Percentiles rank a stretch among this genome's conserved stretches.
phyloP scores from a whole-genome alignment of 192 early-diverging fungal species.

The Oehlia diaphana region DNA sequence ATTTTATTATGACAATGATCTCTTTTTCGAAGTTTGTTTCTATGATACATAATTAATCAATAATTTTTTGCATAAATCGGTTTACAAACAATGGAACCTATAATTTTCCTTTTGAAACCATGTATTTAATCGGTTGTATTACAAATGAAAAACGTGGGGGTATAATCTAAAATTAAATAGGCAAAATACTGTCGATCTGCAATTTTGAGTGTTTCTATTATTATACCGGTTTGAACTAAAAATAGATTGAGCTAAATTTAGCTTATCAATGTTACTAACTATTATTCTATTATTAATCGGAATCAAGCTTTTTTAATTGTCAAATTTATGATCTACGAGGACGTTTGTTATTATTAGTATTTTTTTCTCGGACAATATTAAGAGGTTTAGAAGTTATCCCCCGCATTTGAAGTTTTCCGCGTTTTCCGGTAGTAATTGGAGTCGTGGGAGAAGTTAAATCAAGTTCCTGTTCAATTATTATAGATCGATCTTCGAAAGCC shows the following conservation, averaged over 20 bases:
- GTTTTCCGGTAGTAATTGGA: neutral
- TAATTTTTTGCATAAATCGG: neutral
- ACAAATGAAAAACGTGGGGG: neutral
- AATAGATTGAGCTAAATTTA: neutral
- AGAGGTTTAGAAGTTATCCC: neutral
- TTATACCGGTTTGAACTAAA: neutral
- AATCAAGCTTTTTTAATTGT: neutral
- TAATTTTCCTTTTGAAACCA: neutral
- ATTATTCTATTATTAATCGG: too few relatives aligned
- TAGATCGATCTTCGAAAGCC: neutral
- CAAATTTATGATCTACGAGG: neutral
- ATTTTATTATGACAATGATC: too few relatives aligned
- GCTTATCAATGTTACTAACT: too few relatives aligned
- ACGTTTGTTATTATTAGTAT: neutral
- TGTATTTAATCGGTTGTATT: neutral
- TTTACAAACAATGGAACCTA: neutral
- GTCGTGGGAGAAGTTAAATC: neutral
- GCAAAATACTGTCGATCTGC: neutral
- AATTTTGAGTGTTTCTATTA: neutral
- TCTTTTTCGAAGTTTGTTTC: too few relatives aligned
- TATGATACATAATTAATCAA: too few relatives aligned
- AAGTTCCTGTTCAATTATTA: neutral
- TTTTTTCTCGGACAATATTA: neutral
- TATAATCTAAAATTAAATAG: neutral
- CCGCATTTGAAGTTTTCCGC: neutral